phyloP scores from a whole-genome alignment of 176 grass and related monocot genomes.

The Triticum aestivum region DNA sequence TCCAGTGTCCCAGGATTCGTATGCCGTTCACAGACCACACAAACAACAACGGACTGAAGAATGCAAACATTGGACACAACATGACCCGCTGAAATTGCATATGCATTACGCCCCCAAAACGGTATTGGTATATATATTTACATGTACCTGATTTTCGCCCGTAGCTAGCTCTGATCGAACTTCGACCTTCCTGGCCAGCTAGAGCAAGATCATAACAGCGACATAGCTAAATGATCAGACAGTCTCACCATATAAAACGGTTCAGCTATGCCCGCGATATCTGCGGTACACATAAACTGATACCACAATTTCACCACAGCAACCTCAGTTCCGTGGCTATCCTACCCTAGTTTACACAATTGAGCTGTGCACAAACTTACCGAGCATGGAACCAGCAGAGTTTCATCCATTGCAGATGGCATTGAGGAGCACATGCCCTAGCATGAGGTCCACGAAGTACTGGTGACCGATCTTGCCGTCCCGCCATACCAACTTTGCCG shows the following conservation, averaged over 20 bases:
- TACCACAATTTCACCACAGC: neutral
- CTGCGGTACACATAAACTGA: neutral
- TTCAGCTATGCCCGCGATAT: conserved; percentile 26
- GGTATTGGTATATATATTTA: conserved; percentile 45
- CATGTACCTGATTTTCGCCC: conserved; percentile 30
- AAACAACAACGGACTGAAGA: neutral
- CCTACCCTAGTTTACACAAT: conserved; percentile 39
- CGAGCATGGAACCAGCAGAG: conserved; percentile 7
- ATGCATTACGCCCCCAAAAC: conserved; percentile 21
- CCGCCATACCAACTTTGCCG: conserved; percentile 66
- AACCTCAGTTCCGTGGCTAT: conserved; percentile 11
- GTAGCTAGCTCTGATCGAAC: conserved; percentile 28
- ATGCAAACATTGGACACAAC: neutral
- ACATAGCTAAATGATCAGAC: conserved; percentile 32
- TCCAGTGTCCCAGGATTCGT: neutral
- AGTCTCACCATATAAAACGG: conserved; percentile 10
- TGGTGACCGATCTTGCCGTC: conserved; percentile 89
- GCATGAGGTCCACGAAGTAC: conserved; percentile 96
- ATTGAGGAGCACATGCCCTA: conserved; percentile 92
- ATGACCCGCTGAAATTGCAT: conserved; percentile 6
- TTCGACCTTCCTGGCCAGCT: conserved; percentile 29
- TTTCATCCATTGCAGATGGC: conserved; percentile 79
- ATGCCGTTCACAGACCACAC: neutral
- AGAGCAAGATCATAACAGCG: conserved; percentile 25
- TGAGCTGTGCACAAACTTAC: conserved; percentile 28